Base-by-base conservation (phyloP, 352 stramenopile genomes). In the Phytophthora citrophthora region DNA sequence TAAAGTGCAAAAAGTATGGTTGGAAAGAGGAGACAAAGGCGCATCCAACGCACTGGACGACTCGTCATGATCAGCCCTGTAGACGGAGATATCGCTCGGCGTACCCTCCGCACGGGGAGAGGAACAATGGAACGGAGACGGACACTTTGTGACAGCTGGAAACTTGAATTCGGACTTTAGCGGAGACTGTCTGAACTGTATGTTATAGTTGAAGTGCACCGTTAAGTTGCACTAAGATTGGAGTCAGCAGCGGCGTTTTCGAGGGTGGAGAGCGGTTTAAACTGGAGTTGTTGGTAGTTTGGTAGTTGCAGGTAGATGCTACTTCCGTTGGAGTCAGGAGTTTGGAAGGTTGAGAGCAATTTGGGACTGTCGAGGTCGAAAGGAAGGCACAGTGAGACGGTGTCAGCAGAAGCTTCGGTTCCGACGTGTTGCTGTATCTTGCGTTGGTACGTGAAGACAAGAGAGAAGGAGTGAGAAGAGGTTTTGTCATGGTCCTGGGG, bases 11-110 rank as follows among this genome's bases (percentile, higher is more conserved):
- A 6, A 2, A 9, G 38, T n/a, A 62, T 4, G 26, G 51, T 23
- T 7, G 69, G 27, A 4, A 72, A 57, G 34, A 67, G n/a, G 4
- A 71, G 61, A 64, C n/a, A 23, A 16, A 70, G 20, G 36, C 44
- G 38, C 54, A 54, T 71, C 39, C 9, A 31, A 46, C 50, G 32
- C 43, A 64, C 48, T 49, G 1, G 8, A 24, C 9, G 39, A 49
- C 26, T 38, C 5, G 11, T 32, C 64, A 56, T 65, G 32, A 2
- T 1, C n/a, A 11, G 31, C 31, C 3, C 24, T 61, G 32, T n/a
- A 26, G 38, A 12, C 11, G 47, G 52, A 69, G 53, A 34, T 38
- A 69, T 39, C 16, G 31, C 40, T 10, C 34, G 4, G 55, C 16
- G 54, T 61, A 70, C 43, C 3, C 24, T 32, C 27, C 20, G 34